These are phyloP conservation scores for Nakaseomyces glabratus DNA, from an alignment of 1,139 yeast genomes.

Conservation along the genomic window DNA sequence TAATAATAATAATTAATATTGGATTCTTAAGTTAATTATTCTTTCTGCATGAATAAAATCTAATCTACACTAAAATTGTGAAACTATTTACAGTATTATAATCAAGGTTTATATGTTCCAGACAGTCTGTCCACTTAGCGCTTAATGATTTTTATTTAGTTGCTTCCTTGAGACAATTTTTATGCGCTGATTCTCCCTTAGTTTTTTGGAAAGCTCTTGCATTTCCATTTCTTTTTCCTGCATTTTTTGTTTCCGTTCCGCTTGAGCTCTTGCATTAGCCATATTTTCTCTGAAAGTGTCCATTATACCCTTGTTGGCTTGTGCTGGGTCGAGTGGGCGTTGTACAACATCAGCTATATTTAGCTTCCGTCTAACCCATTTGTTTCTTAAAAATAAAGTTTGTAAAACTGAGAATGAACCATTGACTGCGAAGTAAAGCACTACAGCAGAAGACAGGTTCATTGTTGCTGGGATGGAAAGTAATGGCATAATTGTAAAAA, in stretches of 20 bases:
- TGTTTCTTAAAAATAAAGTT: conserved; percentile 53
- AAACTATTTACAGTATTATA: too few species aligned
- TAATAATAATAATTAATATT: too few species aligned
- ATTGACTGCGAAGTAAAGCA: conserved; percentile 75
- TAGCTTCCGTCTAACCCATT: conserved; percentile 45
- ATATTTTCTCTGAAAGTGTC: conserved; percentile 53
- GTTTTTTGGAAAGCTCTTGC: conserved; percentile 28
- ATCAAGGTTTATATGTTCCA: too few species aligned
- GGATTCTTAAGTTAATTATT: too few species aligned
- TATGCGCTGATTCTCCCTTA: conserved; percentile 29
- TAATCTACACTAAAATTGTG: too few species aligned
- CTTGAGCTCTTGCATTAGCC: conserved; percentile 48
- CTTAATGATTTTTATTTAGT: too few species aligned
- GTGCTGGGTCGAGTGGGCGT: conserved; percentile 33
- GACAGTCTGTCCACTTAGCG: too few species aligned
- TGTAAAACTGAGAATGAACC: conserved; percentile 68
- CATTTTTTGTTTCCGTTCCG: conserved; percentile 35
- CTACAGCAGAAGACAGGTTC: conserved; percentile 76
- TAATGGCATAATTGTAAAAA: conserved; percentile 67
- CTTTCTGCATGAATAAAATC: too few species aligned
- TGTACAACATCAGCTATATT: conserved; percentile 61
- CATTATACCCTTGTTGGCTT: conserved; percentile 39
- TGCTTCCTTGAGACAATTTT: conserved; percentile 32
- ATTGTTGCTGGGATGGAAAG: conserved; percentile 79
- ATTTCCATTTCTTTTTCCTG: conserved; percentile 30